Base-by-base conservation (phyloP, 306 rosid genomes). In the Alnus rubra region DNA sequence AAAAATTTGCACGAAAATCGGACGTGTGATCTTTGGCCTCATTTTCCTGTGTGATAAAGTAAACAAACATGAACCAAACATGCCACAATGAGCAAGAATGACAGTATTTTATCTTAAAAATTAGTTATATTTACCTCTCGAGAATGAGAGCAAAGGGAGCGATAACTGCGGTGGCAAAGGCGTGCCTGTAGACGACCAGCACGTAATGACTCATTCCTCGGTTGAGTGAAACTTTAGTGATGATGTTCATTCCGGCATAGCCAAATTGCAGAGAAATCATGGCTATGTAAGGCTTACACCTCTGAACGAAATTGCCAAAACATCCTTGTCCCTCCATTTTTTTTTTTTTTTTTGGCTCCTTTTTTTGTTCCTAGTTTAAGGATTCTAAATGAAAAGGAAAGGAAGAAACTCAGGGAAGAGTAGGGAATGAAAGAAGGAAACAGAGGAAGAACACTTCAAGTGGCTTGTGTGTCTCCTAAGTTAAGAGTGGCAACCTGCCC, bases 81-180 rank as follows among this genome's bases (percentile, higher is more conserved):
- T 10, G 75, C 28, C 3, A 5, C 33, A n/a, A 56, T 14, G 28
- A 54, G 39, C 31, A 18, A n/a, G 7, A 23, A 49, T 9, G 51
- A 19, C 19, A n/a, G 2, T n/a, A 33, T 5, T 73, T 31, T 16
- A 28, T 13, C 28, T 51, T 39, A 69, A 13, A 48, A 1, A 15
- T 69, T 15, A 54, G 54, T 7, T 7, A n/a, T 2, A 18, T 16
- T 8, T 81, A 94, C 98, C 98, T 86, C 78, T 96, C 99, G 2
- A 93, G 94, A 78, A 90, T 75, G n/a, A 96, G 85, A 69, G 99
- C 98, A 47, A 96, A 96, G 8, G 99, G 99, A 49, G 98, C 98
- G 69, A 96, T 87, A 19, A 86, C 96, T 0, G 87, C 93, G 0
- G 97, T 89, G 77, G 99, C 99, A 77, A 96, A 91, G 72, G 97